Evolutionary conservation across 2,329 filamentous ascomycete species (phyloP).

Genomic region (Aspergillus piperis): DNA sequence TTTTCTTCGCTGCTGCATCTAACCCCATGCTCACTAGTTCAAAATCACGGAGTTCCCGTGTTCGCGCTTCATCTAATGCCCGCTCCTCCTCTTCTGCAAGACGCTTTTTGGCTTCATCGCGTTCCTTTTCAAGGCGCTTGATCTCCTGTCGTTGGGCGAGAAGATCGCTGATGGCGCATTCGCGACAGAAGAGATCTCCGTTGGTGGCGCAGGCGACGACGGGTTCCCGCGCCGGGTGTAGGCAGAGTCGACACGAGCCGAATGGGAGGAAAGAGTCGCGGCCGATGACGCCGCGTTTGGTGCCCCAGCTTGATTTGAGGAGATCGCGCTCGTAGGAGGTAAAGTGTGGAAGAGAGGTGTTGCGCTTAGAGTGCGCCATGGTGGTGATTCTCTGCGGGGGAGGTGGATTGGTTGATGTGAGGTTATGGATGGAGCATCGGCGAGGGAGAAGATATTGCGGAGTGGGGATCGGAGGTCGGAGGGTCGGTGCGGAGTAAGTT

Average conservation of each 20-base stretch:
- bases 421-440: background rate
- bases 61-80: conserved; percentile 68
- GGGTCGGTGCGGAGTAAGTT: background rate
- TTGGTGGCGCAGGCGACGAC: conserved; percentile 77
- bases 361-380: conserved; percentile 68
- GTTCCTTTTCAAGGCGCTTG: conserved; percentile 71
- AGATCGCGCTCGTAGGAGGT: conserved; percentile 85
- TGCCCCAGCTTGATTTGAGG: conserved; percentile 79
- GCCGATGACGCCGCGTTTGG: conserved; percentile 77
- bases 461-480: background rate
- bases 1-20: conserved; percentile 32
- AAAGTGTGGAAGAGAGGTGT: conserved; percentile 90
- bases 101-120: conserved; percentile 64
- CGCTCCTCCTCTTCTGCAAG: conserved; percentile 60
- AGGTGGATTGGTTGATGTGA: background rate
- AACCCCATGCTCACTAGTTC: conserved; percentile 77
- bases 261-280: conserved; percentile 93
- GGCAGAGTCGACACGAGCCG: conserved; percentile 82
- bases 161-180: conserved; percentile 91
- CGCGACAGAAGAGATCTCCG: conserved; percentile 91
- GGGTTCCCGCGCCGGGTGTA: conserved; percentile 76
- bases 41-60: conserved; percentile 75
- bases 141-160: conserved; percentile 89
- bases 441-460: conserved; percentile 2
- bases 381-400: background rate